phyloP scores from a whole-genome alignment of 306 rosid species.

The Cucurbita maxima region DNA sequence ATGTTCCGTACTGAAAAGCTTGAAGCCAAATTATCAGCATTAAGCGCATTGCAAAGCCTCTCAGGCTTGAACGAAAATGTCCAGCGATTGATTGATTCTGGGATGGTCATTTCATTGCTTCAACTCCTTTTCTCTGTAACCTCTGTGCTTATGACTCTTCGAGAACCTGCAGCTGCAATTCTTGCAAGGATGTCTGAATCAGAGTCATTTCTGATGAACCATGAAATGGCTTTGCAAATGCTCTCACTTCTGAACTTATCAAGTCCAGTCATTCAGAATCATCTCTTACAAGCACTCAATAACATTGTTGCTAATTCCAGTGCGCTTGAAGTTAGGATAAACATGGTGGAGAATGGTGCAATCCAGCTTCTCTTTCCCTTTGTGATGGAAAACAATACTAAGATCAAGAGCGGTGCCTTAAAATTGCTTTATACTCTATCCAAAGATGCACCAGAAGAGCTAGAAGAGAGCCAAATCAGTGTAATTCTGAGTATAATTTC shows the following conservation, averaged over 20 bases:
- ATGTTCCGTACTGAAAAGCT: conserved; percentile 70
- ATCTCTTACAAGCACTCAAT: conserved; percentile 67
- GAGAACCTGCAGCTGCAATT: conserved; percentile 84
- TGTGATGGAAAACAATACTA: conserved; percentile 37
- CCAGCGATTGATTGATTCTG: conserved; percentile 44
- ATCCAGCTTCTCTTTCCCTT: conserved; percentile 66
- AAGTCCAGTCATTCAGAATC: conserved; percentile 60
- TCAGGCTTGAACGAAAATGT: conserved; percentile 47
- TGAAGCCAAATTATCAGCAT: conserved; percentile 73
- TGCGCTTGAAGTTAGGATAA: conserved; percentile 45
- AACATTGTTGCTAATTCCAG: conserved; percentile 54
- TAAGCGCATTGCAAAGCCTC: conserved; percentile 72
- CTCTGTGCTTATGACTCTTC: conserved; percentile 76
- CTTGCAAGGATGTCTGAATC: conserved; percentile 73
- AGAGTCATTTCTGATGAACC: conserved; percentile 46
- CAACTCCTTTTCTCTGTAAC: conserved; percentile 92
- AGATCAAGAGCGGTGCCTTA: conserved; percentile 40
- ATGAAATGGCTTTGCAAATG: conserved; percentile 65
- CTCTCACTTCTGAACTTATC: conserved; percentile 76
- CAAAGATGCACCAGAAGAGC: conserved; percentile 50
- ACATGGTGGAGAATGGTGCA: conserved; percentile 68
- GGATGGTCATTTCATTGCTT: conserved; percentile 46
- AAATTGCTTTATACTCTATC: conserved; percentile 52
- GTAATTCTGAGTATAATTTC: conserved; percentile 35
- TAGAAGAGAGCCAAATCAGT: conserved; percentile 40